These are phyloP conservation scores for Tulasnella sp. DNA, from an alignment of 768 basidiomycete species.

Conservation along the genomic window DNA sequence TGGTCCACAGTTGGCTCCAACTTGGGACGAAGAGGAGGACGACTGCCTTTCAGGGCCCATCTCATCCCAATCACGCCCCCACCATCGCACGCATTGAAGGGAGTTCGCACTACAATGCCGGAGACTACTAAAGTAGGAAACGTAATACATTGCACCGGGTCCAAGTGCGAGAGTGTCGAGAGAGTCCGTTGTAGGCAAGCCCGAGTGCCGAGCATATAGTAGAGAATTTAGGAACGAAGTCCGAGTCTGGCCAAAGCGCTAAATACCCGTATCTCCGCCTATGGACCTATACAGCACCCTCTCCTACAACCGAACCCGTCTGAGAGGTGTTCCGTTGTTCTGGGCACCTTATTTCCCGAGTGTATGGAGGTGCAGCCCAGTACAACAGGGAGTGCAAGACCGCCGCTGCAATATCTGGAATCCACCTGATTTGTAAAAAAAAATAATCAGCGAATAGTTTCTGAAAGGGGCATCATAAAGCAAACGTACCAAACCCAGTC, in stretches of 20 bases:
- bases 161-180: too few species aligned
- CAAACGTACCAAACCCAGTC: slow-evolving; percentile 8
- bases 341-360: not conserved
- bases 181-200: not conserved
- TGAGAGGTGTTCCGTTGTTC: not conserved
- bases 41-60: too few species aligned
- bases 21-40: too few species aligned
- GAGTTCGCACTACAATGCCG: too few species aligned
- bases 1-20: not conserved
- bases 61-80: too few species aligned
- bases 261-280: not conserved
- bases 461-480: too few species aligned
- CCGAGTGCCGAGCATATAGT: not conserved
- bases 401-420: slow-evolving; percentile 10
- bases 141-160: too few species aligned
- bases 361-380: slow-evolving; percentile 2
- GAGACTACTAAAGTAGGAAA: too few species aligned
- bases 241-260: not conserved
- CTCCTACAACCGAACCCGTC: not conserved
- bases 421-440: slow-evolving; percentile 6
- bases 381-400: not conserved
- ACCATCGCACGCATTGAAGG: too few species aligned
- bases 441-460: not conserved
- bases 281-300: not conserved
- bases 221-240: not conserved